Conservation (phyloP, 768 basidiomycete genomes). For the Russula ochroleuca region DNA sequence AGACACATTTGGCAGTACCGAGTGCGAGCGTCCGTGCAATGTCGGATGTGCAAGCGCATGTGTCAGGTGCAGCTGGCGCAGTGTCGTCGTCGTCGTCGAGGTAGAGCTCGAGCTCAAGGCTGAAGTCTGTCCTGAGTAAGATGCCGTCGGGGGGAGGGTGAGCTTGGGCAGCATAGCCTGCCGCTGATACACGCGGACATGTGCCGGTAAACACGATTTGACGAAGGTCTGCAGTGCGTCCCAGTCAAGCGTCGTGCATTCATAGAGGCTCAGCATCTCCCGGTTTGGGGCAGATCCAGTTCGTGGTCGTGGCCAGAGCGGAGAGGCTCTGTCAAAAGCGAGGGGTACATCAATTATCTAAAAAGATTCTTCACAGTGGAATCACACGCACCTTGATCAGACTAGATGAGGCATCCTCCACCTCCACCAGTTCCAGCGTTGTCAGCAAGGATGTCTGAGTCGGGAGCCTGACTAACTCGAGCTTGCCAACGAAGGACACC, state of each 20-base stretch:
- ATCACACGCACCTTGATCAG: constrained; percentile 54
- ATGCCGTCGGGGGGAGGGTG: constrained; percentile 27
- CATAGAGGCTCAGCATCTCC: constrained; percentile 61
- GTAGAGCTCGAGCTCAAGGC: too few relatives aligned
- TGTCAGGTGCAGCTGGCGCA: constrained; percentile 29
- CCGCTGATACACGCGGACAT: constrained; percentile 34
- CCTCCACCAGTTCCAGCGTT: constrained; percentile 68
- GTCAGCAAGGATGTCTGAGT: constrained; percentile 58
- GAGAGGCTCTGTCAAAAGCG: constrained; percentile 55
- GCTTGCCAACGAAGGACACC: constrained; percentile 69
- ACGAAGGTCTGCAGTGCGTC: constrained; percentile 70
- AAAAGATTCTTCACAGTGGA: too few relatives aligned
- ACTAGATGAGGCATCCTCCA: constrained; percentile 69
- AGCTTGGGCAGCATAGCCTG: constrained; percentile 26
- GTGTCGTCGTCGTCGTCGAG: constrained; percentile 1
- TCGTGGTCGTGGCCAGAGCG: constrained; percentile 49
- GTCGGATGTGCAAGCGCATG: too few relatives aligned
- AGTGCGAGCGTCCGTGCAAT: too few relatives aligned
- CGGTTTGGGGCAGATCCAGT: constrained; percentile 73
- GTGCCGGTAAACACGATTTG: constrained; percentile 58
- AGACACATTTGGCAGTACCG: too few relatives aligned
- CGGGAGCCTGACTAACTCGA: constrained; percentile 62
- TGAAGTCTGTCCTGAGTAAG: constrained; percentile 30
- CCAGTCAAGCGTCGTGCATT: constrained; percentile 74
- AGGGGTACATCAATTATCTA: too few relatives aligned